These are phyloP conservation scores for Cajanus cajan DNA, from an alignment of 306 rosid species.

Conservation along the genomic window DNA sequence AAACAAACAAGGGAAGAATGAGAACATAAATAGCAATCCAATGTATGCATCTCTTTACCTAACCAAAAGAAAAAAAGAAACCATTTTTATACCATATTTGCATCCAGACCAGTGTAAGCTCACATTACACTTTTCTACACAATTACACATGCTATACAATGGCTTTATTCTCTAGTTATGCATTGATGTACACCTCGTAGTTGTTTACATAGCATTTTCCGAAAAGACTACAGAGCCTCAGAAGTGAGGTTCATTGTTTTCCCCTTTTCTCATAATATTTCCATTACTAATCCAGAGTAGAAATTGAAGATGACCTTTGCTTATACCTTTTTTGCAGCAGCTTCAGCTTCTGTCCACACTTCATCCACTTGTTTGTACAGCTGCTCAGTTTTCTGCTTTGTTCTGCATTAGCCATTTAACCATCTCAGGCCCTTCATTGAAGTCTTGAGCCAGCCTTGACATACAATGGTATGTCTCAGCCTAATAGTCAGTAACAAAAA, in stretches of 20 bases:
- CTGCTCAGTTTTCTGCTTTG: constrained; percentile 87
- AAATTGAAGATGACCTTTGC: constrained; percentile 7
- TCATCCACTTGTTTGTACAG: constrained; percentile 90
- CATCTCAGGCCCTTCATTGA: constrained; percentile 79
- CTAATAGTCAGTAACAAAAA: constrained; percentile 40
- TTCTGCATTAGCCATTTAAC: constrained; percentile 95
- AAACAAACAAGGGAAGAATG: constrained; percentile 14
- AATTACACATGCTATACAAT: constrained; percentile 12
- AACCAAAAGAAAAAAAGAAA: background rate
- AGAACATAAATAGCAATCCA: background rate
- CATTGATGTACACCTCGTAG: background rate
- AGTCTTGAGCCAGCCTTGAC: constrained; percentile 88
- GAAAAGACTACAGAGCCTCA: background rate
- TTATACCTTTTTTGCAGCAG: constrained; percentile 74
- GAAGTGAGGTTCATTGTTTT: background rate
- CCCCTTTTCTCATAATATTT: background rate
- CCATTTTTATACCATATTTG: background rate
- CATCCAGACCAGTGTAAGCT: constrained; percentile 1
- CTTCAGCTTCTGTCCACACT: constrained; percentile 87
- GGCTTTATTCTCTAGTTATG: background rate
- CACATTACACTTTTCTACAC: constrained; percentile 1
- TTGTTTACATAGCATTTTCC: background rate
- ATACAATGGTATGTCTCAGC: constrained; percentile 96
- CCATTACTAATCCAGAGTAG: background rate
- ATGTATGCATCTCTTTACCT: background rate